Base-by-base conservation (phyloP, 1,139 yeast genomes). In the Yamadazyma spencermartinsiae region DNA sequence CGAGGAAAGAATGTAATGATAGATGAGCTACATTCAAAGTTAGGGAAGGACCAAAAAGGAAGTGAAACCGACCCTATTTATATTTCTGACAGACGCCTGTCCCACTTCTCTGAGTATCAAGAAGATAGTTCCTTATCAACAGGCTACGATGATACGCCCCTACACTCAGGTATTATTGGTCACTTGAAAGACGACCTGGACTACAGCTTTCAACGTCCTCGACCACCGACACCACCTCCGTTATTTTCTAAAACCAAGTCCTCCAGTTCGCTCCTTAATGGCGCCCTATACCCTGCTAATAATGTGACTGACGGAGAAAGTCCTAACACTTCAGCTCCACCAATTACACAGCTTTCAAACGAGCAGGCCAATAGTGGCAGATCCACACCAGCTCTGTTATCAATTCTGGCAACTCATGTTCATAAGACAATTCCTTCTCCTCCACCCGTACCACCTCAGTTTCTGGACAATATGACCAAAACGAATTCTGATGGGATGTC, bases 291-390 rank as follows among this genome's bases (percentile, higher is more conserved):
- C n/a, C 12, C 10, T 29, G 11, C 15, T 10, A 16, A 19, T 6
- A n/a, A 18, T 6, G 9, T 27, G 30, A 10, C 6, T 6, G 7
- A 25, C n/a, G 28, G 9, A 7, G 13, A 25, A 9, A 6, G 12
- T 25, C n/a, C 28, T 25, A n/a, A 9, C 7, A 8, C 28, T 25
- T 6, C 28, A 10, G 23, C 28, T 13, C 61, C 65, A 9, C 60
- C 65, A 18, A 60, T 65, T 9, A 59, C 59, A 4, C 47, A 55
- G 9, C 65, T 62, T 16, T 52, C 45, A 11, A n/a, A n/a, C n/a
- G n/a, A n/a, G n/a, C n/a, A n/a, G n/a, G n/a, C n/a, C n/a, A n/a
- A n/a, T n/a, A n/a, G n/a, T 10, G 12, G 26, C 4, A 6, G n/a
- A 23, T 23, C 26, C n/a, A 12, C 4, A 23, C 26, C 26, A 23